Percentiles rank a stretch among this genome's conserved stretches.
phyloP scores from a whole-genome alignment of 305 asterid species.

The Solanum aculeatissimum region DNA sequence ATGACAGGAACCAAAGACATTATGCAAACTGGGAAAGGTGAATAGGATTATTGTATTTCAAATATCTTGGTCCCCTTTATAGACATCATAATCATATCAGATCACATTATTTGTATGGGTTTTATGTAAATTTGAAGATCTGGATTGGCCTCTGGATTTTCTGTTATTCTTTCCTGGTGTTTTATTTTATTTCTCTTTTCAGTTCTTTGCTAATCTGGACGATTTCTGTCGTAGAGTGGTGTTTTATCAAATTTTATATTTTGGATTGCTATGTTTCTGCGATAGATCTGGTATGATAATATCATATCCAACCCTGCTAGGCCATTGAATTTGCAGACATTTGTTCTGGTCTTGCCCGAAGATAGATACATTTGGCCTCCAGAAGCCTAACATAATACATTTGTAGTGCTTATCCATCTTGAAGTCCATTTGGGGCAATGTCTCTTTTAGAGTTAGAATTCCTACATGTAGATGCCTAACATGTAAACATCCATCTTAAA shows the following conservation, averaged over 20 bases:
- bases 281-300: background rate
- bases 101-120: background rate
- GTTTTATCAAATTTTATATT: background rate
- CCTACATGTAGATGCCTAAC: background rate
- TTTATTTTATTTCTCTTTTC: background rate
- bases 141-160: background rate
- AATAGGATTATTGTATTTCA: background rate
- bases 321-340: background rate
- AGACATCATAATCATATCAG: background rate
- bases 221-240: background rate
- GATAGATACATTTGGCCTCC: background rate
- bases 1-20: conserved; percentile 96
- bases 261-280: background rate
- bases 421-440: background rate
- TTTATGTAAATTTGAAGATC: background rate
- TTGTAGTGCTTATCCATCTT: background rate
- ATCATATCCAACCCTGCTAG: background rate
- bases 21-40: conserved; percentile 90
- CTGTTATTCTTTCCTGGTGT: background rate
- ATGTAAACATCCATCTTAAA: background rate
- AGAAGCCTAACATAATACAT: background rate
- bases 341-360: background rate
- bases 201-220: background rate
- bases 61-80: background rate
- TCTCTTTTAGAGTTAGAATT: background rate